A percentile compares a stretch with the other conserved stretches of the same genome.
Evolutionary conservation across 2,329 filamentous ascomycete species (phyloP).

Genomic region (Biscogniauxia marginata): DNA sequence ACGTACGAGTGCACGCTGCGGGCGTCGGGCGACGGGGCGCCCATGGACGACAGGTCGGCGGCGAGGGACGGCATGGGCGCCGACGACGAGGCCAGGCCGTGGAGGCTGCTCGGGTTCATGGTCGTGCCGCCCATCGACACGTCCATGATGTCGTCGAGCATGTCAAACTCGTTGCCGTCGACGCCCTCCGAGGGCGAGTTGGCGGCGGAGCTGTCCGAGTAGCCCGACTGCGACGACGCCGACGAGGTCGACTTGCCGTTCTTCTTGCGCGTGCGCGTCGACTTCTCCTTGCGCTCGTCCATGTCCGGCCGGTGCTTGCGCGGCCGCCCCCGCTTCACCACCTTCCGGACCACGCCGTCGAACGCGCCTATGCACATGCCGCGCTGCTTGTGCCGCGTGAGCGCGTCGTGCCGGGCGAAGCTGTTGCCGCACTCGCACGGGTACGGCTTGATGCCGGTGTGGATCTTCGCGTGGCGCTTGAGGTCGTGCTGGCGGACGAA

Average conservation of each 20-base stretch:
- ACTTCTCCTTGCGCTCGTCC: conserved; percentile 56
- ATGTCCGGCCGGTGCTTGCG: conserved; percentile 60
- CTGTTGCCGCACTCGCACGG: conserved; percentile 91
- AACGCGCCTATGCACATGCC: conserved; percentile 97
- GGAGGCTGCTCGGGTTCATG: conserved; percentile 38
- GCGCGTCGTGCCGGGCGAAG: conserved; percentile 91
- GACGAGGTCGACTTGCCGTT: conserved; percentile 53
- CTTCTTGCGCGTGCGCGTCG: conserved; percentile 54
- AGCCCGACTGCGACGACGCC: conserved; percentile 52
- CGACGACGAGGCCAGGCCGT: conserved; percentile 34
- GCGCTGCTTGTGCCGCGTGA: conserved; percentile 90
- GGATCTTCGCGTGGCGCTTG: conserved; percentile 96
- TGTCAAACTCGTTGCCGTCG: conserved; percentile 41
- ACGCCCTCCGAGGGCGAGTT: conserved; percentile 48
- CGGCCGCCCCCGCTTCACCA: conserved; percentile 62
- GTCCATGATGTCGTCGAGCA: conserved; percentile 50
- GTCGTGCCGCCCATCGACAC: conserved; percentile 39
- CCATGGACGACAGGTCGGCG: conserved; percentile 22
- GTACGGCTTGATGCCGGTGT: conserved; percentile 93
- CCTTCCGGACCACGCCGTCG: conserved; percentile 67
- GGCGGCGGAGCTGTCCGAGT: conserved; percentile 54
- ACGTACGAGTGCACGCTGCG: conserved; percentile 46
- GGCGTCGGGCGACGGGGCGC: conserved; percentile 45
- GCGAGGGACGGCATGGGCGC: conserved; percentile 39
- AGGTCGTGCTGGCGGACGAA: conserved; percentile 97